These are phyloP conservation scores for Mycena olivaceomarginata DNA, from an alignment of 768 basidiomycete genomes.

Conservation along the genomic window DNA sequence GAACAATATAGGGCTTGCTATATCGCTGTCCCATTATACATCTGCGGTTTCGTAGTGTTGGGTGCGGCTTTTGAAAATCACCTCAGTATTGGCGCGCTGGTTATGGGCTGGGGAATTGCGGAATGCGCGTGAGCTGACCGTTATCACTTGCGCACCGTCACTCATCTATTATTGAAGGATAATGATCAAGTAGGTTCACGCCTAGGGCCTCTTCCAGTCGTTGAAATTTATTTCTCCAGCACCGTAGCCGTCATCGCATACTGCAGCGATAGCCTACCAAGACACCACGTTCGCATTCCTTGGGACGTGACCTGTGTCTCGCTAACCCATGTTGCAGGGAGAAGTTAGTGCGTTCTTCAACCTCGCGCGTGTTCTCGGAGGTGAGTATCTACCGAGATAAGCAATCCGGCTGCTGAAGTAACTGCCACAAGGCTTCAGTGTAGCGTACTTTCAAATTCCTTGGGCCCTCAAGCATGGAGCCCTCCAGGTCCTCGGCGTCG, in stretches of 20 bases:
- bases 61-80: conserved; percentile 49
- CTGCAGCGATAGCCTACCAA: conserved; percentile 53
- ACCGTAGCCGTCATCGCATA: conserved; percentile 44
- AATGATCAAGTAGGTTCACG: too few relatives aligned
- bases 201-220: too few relatives aligned
- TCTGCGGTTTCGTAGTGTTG: conserved; percentile 52
- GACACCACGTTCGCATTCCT: conserved; percentile 50
- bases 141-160: too few relatives aligned
- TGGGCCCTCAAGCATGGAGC: conserved; percentile 71
- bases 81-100: neutral
- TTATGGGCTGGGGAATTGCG: neutral
- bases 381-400: neutral
- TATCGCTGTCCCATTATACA: conserved; percentile 69
- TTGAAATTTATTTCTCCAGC: neutral
- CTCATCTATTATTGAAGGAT: too few relatives aligned
- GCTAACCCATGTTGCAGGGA: neutral
- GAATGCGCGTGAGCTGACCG: neutral
- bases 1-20: conserved; percentile 66
- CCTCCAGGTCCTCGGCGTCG: neutral
- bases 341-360: conserved; percentile 76
- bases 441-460: conserved; percentile 74
- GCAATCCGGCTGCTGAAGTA: neutral
- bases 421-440: conserved; percentile 58
- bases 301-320: neutral
- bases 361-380: conserved; percentile 68